Percentiles rank a stretch among this genome's conserved stretches.
Evolutionary conservation across 192 early-diverging fungal genomes (phyloP).

Genomic region (Backusella luteola): DNA sequence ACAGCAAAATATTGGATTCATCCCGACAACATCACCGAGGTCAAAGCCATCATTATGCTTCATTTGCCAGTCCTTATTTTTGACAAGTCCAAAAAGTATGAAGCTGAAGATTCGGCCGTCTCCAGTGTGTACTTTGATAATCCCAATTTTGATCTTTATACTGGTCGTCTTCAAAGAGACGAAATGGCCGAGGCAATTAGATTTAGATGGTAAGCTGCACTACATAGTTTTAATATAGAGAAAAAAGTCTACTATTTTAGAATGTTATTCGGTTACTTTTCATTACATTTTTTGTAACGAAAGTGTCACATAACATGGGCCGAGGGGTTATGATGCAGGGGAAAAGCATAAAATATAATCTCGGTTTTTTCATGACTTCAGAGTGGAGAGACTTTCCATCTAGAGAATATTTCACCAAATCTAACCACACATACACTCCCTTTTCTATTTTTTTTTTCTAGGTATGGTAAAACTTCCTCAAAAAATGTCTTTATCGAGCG

Average conservation of each 20-base stretch:
- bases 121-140: slow-evolving; percentile 96
- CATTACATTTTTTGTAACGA: slow-evolving; percentile 9
- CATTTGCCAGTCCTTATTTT: slow-evolving; percentile 92
- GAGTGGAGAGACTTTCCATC: background rate
- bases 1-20: slow-evolving; percentile 98
- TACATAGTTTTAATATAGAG: background rate
- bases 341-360: slow-evolving; percentile 7
- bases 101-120: slow-evolving; percentile 84
- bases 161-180: slow-evolving; percentile 82
- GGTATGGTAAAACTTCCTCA: slow-evolving; percentile 33
- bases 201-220: slow-evolving; percentile 79
- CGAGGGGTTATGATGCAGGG: slow-evolving; percentile 3
- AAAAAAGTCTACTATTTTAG: background rate
- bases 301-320: slow-evolving; percentile 4
- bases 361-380: background rate
- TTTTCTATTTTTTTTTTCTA: background rate
- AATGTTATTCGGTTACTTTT: background rate
- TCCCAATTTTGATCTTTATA: slow-evolving; percentile 86
- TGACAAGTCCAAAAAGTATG: slow-evolving; percentile 50
- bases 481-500: slow-evolving; percentile 35
- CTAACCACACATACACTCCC: background rate
- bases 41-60: slow-evolving; percentile 89
- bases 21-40: slow-evolving; percentile 92
- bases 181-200: slow-evolving; percentile 93
- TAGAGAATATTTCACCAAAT: background rate